These are phyloP conservation scores for Pseudoturritis turrita DNA, from an alignment of 345 rosid species.

Conservation along the genomic window DNA sequence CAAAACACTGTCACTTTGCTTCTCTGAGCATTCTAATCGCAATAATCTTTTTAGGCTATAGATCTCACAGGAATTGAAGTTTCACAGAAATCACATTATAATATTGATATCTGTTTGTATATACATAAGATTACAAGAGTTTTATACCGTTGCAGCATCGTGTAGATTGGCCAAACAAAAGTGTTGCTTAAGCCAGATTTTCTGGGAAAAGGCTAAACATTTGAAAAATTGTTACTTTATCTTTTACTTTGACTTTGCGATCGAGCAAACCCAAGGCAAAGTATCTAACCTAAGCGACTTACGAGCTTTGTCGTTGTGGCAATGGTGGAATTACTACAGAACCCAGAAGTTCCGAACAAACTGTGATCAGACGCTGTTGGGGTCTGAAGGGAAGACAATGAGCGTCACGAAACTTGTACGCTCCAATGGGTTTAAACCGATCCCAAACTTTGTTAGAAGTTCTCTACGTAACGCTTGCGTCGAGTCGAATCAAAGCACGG, in stretches of 20 bases:
- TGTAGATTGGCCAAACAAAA: neutral
- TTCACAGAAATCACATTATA: conserved; percentile 14
- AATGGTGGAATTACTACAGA: neutral
- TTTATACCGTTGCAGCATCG: neutral
- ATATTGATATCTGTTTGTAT: conserved; percentile 6
- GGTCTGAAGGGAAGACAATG: conserved; percentile 25
- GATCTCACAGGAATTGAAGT: neutral
- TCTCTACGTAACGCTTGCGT: conserved; percentile 36
- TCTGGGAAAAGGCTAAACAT: neutral
- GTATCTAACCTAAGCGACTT: neutral
- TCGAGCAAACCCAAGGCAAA: too few relatives aligned
- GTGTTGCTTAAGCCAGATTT: neutral
- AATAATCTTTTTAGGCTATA: neutral
- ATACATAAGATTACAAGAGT: neutral
- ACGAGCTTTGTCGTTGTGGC: neutral
- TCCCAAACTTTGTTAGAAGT: conserved; percentile 39
- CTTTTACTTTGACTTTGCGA: too few relatives aligned
- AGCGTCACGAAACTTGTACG: conserved; percentile 30
- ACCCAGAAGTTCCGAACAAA: neutral
- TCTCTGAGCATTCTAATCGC: neutral
- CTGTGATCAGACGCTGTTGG: neutral
- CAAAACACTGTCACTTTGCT: neutral
- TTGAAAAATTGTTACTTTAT: too few relatives aligned
- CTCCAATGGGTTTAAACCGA: conserved; percentile 26
- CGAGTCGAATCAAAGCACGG: conserved; percentile 14